Base-by-base conservation (phyloP, 129 eudicot species). In the Tanacetum coccineum region DNA sequence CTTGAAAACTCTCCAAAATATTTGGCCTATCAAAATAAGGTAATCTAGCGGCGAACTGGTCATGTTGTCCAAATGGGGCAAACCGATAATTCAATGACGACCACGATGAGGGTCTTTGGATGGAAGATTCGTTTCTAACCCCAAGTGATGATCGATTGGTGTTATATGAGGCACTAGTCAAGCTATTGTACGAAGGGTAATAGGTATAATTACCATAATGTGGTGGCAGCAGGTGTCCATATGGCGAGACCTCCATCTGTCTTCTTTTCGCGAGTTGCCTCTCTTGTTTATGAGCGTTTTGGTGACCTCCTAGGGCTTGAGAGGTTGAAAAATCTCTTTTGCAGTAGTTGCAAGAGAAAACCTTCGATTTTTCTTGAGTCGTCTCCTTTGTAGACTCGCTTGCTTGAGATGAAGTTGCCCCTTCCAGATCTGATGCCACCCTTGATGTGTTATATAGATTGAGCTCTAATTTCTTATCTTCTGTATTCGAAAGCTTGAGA, bases 271-370 rank as follows among this genome's bases (percentile, higher is more conserved):
- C n/a, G n/a, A n/a, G n/a, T n/a, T n/a, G n/a, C n/a, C n/a, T n/a
- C n/a, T n/a, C n/a, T n/a, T n/a, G n/a, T n/a, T n/a, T n/a, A n/a
- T 87, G 95, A 7, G 95, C 95, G 19, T 87, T 87, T 21, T 87
- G 95, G 74, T 87, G 95, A 50, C 95, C 95, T 12, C 95, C 95
- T 8, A 87, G 47, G 7, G 95, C 89, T 36, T 87, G 95, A 18
- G 95, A 84, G 28, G 90, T 87, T 21, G 90, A 84, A 66, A 87
- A 87, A 71, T 76, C 84, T 58, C 90, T 76, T 67, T 71, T 62
- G 66, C 95, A 87, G 3, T 78, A 87, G 44, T 62, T 84, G 69
- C 95, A 87, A 4, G 85, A 50, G 61, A 87, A 87, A 74, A 76
- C 72, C 69, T 79, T 81, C 47, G 84, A 20, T 48, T 72, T 79